Base-by-base conservation (phyloP, 2,329 filamentous ascomycete species). In the Clathrospora elynae region DNA sequence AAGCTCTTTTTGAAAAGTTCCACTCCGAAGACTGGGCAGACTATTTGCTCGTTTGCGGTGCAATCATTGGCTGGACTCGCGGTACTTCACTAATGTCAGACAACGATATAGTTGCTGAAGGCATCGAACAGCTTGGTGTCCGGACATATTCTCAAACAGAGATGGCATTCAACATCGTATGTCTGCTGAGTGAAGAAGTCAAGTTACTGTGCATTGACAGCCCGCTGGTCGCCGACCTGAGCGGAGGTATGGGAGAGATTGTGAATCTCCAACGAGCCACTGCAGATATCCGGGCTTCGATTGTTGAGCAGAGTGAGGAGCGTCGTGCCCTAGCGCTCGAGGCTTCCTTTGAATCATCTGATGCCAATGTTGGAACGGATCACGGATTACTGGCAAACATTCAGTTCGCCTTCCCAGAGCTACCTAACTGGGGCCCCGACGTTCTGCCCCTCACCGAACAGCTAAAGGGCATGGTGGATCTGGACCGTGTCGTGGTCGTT, bases 401-500 rank as follows among this genome's bases (percentile, higher is more conserved):
- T 78, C 96, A 96, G 75, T 97, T 92, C 59, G 87, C 95, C 60
- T 99, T 99, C 79, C 95, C 93, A 29, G 78, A 78, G 55, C 79
- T 96, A 32, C 92, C 93, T 28, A 84, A 95, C 67, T 99, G 93
- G 91, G 86, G 96, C 71, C 77, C 82, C 5, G 92, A 97, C 45
- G 79, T 99, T 53, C 86, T 90, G 66, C 90, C 92, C 28, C 85
- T 96, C 64, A 95, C 96, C 63, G 82, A 84, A 12, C 83, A 85
- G 48, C 85, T 99, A 53, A 92, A 95, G 77, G 93, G 91, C 41
- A 99, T 99, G 93, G 93, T 99, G 37, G 92, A 99, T 65, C 83
- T 99, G 25, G 93, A 97, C 65, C 96, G 95, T 79, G 91, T 97
- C 4, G 91, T 99, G n/a, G 93, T 99, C 31, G 88, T 99, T 49